Evolutionary conservation across 148 eudicot species (phyloP).

Genomic region (Polygonum aviculare): DNA sequence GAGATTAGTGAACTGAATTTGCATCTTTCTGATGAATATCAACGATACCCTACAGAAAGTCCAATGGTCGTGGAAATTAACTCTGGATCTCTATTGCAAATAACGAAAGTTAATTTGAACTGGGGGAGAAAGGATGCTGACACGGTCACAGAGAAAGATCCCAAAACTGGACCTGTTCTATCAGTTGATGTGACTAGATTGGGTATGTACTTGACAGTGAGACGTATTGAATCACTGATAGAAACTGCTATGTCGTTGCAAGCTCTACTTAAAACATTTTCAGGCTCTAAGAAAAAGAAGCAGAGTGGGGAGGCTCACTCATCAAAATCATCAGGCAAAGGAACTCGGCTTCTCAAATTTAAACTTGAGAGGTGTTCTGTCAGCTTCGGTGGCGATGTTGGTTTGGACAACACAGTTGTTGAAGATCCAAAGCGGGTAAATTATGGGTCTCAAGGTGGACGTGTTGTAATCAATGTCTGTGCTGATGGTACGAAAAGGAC

Average conservation of each 20-base stretch:
- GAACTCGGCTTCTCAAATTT: constrained; percentile 56
- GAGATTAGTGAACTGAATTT: constrained; percentile 89
- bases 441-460: constrained; percentile 98
- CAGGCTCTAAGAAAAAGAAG: constrained; percentile 38
- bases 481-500: constrained; percentile 78
- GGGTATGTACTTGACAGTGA: constrained; percentile 73
- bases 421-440: constrained; percentile 90
- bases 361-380: constrained; percentile 77
- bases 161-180: constrained; percentile 43
- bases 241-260: constrained; percentile 55
- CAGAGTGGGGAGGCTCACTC: constrained; percentile 38
- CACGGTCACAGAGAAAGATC: constrained; percentile 39
- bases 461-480: constrained; percentile 49
- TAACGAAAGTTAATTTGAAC: constrained; percentile 72
- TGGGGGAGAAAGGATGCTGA: constrained; percentile 81
- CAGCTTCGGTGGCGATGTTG: constrained; percentile 65
- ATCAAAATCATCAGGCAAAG: constrained; percentile 72
- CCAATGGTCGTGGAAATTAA: constrained; percentile 79
- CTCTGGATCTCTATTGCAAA: constrained; percentile 69
- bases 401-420: constrained; percentile 59
- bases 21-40: constrained; percentile 90
- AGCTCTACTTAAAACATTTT: constrained; percentile 45
- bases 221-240: constrained; percentile 69
- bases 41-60: constrained; percentile 65
- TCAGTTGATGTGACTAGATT: constrained; percentile 75